Evolutionary conservation across 2,329 filamentous ascomycete genomes (phyloP).

Genomic region (Trichoderma guizhouense): DNA sequence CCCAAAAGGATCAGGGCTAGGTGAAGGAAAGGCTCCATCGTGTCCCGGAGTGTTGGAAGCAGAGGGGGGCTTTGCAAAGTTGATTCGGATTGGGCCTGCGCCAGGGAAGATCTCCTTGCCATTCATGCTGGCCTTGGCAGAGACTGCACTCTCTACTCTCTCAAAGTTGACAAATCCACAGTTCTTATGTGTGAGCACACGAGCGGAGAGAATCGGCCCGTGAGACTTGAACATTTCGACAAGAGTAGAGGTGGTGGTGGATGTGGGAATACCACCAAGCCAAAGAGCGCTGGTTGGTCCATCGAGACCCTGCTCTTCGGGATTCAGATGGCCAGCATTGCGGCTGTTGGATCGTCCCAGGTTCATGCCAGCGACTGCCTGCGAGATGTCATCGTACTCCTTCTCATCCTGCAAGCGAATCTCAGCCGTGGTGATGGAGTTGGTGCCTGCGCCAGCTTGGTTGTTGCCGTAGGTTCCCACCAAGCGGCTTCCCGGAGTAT

Average conservation of each 20-base stretch:
- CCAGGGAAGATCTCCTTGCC: slow-evolving; percentile 98
- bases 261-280: slow-evolving; percentile 96
- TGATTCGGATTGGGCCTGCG: slow-evolving; percentile 89
- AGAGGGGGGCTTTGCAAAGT: slow-evolving; percentile 94
- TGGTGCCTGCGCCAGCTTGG: slow-evolving; percentile 64
- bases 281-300: slow-evolving; percentile 90
- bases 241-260: slow-evolving; percentile 91
- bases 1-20: slow-evolving; percentile 80
- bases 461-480: slow-evolving; percentile 73
- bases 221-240: slow-evolving; percentile 95
- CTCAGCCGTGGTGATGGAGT: slow-evolving; percentile 70
- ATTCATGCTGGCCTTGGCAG: slow-evolving; percentile 83
- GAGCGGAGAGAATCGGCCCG: slow-evolving; percentile 83
- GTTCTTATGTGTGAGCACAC: slow-evolving; percentile 96
- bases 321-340: slow-evolving; percentile 64
- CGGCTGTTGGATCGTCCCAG: slow-evolving; percentile 64
- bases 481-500: slow-evolving; percentile 66
- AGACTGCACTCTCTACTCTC: slow-evolving; percentile 81
- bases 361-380: slow-evolving; percentile 78
- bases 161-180: slow-evolving; percentile 99
- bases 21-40: slow-evolving; percentile 83
- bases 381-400: slow-evolving; percentile 75
- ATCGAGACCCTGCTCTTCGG: slow-evolving; percentile 77
- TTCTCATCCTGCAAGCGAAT: slow-evolving; percentile 70
- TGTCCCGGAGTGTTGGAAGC: slow-evolving; percentile 85